Base-by-base conservation (phyloP, 441 rosid species). In the Syzygium syzygioides region DNA sequence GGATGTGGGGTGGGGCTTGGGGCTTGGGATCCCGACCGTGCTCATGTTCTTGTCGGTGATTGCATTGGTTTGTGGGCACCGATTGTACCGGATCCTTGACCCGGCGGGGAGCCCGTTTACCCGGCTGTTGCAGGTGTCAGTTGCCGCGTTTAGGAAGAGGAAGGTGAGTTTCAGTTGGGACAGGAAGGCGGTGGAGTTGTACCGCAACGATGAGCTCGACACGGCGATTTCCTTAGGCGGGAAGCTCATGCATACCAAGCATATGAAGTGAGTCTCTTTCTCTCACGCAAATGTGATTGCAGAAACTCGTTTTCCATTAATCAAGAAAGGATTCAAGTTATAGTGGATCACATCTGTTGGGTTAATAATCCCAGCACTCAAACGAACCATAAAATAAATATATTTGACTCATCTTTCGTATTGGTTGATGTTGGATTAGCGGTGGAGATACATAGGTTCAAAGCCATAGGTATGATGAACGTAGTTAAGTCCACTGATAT, bases 71-170 rank as follows among this genome's bases (percentile, higher is more conserved):
- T 71, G 89, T 10, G 99, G 98, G 79, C 94, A 94, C 90, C 94
- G 93, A 28, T 94, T 96, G 88, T 96, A 97, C 94, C 94, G 98
- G 89, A 94, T 93, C 87, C 87, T 96, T 91, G 96, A 93, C 87
- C 99, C 99, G 6, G 89, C 93, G 0, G 99, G 99, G 48, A 97
- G 99, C 89, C 99, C 99, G 1, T 96, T 95, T 91, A 96, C 97
- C 91, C 94, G 99, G n/a, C 87, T 97, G 93, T 26, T 94, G 79
- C 99, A 96, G 85, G 98, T 96, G 54, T 87, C 89, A 7, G 96
- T 95, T 41, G 94, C 98, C 9, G 97, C 99, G 0, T 94, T 91
- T 60, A 94, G 88, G 91, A 97, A 97, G 94, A 95, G 99, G 59
- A 95, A 94, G 34, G 14, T 95, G 87, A 15, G 14, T 6, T 86